Evolutionary conservation across 495 filamentous ascomycete species (phyloP).

Genomic region (Coniosporium apollinis): DNA sequence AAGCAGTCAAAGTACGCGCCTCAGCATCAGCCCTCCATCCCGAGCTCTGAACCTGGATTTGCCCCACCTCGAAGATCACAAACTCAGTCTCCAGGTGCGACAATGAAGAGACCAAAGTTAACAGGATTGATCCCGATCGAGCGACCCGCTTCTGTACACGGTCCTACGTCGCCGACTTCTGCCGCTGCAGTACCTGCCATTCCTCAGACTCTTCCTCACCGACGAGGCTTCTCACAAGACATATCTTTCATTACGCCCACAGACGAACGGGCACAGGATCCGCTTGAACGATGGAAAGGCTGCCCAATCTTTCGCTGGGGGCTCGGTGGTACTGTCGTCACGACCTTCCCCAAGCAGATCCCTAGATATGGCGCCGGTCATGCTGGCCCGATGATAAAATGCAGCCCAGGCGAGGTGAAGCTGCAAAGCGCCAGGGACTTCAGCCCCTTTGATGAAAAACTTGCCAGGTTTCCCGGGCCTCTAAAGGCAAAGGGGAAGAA

Average conservation of each 20-base stretch:
- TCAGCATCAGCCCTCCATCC: not conserved
- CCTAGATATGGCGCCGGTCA: slow-evolving; percentile 69
- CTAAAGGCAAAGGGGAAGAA: slow-evolving; percentile 82
- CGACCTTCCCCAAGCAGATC: slow-evolving; percentile 75
- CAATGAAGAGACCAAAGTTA: slow-evolving; percentile 35
- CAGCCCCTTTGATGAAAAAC: slow-evolving; percentile 46
- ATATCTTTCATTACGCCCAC: slow-evolving; percentile 37
- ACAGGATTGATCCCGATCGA: slow-evolving; percentile 28
- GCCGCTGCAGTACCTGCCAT: slow-evolving; percentile 27
- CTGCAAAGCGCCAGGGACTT: slow-evolving; percentile 51
- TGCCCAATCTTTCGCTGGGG: slow-evolving; percentile 76
- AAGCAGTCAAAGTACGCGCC: not conserved
- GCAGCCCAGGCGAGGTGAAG: slow-evolving; percentile 72
- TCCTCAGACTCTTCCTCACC: slow-evolving; percentile 18
- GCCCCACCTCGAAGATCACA: slow-evolving; percentile 55
- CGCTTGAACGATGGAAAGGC: slow-evolving; percentile 77
- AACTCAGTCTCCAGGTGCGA: slow-evolving; percentile 63
- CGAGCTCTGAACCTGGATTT: not conserved
- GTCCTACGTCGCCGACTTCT: slow-evolving; percentile 31
- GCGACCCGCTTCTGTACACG: slow-evolving; percentile 54
- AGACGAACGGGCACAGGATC: slow-evolving; percentile 67
- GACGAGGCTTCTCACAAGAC: slow-evolving; percentile 22
- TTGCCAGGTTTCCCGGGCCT: slow-evolving; percentile 78
- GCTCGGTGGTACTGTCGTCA: slow-evolving; percentile 65
- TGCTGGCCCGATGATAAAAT: slow-evolving; percentile 56